Percentiles rank a stretch among this genome's conserved stretches.
These are phyloP conservation scores for Vaccinium corymbosum DNA, from an alignment of 148 eudicot species.

Conservation along the genomic window DNA sequence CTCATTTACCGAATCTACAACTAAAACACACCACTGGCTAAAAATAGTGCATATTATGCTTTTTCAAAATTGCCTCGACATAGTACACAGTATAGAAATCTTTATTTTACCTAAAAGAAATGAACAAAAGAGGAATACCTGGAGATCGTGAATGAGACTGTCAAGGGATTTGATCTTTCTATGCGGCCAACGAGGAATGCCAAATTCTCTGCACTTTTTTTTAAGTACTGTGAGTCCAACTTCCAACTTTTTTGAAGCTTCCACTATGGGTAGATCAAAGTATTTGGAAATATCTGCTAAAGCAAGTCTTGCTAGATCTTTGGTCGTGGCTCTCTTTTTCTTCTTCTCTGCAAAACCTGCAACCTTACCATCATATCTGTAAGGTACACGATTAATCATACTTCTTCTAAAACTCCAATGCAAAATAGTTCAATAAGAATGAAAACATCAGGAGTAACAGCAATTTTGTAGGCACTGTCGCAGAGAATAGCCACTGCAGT, in stretches of 20 bases:
- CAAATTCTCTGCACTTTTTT: constrained; percentile 62
- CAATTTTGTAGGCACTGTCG: not conserved
- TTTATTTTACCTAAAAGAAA: not conserved
- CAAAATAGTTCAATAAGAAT: constrained; percentile 1
- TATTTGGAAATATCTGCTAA: constrained; percentile 38
- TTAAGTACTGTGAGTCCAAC: constrained; percentile 73
- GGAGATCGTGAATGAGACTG: constrained; percentile 33
- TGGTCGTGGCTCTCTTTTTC: constrained; percentile 23
- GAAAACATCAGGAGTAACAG: not conserved
- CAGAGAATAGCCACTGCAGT: not conserved
- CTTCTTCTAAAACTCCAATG: not conserved
- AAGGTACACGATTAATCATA: not conserved
- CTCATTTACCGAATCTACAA: not conserved
- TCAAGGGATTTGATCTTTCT: constrained; percentile 58
- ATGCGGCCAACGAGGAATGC: constrained; percentile 78
- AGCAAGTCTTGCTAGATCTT: constrained; percentile 23
- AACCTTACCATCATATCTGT: constrained; percentile 11
- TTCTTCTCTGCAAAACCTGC: constrained; percentile 25
- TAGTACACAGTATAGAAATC: not conserved
- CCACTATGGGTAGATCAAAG: constrained; percentile 67
- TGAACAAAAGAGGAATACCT: constrained; percentile 16
- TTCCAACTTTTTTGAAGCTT: constrained; percentile 58
- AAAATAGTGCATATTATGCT: not conserved
- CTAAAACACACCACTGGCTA: not conserved
- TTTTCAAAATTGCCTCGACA: not conserved